Evolutionary conservation across 805 yeast genomes (phyloP), one percentile per base, ranked within the genome.

Genomic region (Starmerella scarabaei): DNA sequence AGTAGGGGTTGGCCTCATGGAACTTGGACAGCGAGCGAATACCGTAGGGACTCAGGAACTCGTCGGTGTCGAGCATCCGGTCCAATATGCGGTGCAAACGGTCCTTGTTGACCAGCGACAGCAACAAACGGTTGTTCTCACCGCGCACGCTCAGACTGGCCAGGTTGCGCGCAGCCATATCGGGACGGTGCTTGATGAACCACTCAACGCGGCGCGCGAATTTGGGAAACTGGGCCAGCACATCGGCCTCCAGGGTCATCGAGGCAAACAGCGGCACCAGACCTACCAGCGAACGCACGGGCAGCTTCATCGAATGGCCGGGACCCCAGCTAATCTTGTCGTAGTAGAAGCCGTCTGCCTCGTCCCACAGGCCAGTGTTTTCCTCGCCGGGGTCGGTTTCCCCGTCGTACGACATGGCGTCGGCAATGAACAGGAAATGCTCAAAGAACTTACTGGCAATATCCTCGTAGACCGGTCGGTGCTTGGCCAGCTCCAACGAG

Each of bases 381-480:
- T 33, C 43, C 17, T 33, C 44, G 49, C 71, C 73, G 30, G 69
- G 72, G 14, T 73, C 65, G 29, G 64, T 64, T 30, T 62, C 67
- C 2, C 69, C 68, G 34, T 68, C 64, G 58, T 72, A 81, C 12
- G 93, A 75, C 93, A 85, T 80, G 9, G 95, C 94, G 60, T 85
- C 96, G 20, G 94, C 84, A 65, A 85, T 85, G 55, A 84, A 68
- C 43, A 86, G 62, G 61, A 84, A 85, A 59, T 85, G 96, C 64
- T 86, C 95, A 61, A 85, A 84, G 60, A 85, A 85, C 63, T 85
- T 86, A 39, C 93, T 79, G 3, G 95, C 95, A 59, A 84, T 81
- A 58, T 84, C 91, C 62, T 85, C 94, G 62, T 86, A 86, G 16
- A 81, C 91, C 0, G 81, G 76, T 48, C 83, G 75, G 35, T 77